phyloP scores from a whole-genome alignment of 2,329 filamentous ascomycete genomes.

The Xylaria sp. region DNA sequence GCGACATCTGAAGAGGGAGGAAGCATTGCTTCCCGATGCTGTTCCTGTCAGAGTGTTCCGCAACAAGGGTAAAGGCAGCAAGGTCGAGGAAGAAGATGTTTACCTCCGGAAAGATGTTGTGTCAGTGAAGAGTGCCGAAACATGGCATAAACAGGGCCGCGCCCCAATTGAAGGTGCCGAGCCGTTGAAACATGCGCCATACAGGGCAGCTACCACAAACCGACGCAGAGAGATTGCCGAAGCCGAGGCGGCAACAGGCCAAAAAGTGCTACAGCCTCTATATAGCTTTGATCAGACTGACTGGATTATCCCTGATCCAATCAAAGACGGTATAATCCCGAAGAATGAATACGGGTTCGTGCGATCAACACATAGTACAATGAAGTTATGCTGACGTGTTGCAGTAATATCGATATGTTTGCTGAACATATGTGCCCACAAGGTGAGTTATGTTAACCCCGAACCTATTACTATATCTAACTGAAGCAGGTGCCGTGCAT shows the following conservation, averaged over 20 bases:
- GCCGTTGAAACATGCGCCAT: conserved; percentile 85
- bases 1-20: conserved; percentile 87
- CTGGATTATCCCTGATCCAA: conserved; percentile 91
- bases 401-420: conserved; percentile 87
- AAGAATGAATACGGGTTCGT: conserved; percentile 82
- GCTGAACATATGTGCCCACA: conserved; percentile 88
- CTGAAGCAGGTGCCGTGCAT: conserved; percentile 71
- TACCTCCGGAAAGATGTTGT: conserved; percentile 81
- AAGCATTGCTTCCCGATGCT: conserved; percentile 76
- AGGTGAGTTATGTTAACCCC: conserved; percentile 39
- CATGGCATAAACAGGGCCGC: conserved; percentile 96
- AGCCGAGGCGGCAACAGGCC: conserved; percentile 76
- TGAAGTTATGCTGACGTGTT: conserved; percentile 4
- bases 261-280: conserved; percentile 84
- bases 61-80: conserved; percentile 74
- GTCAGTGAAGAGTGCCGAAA: conserved; percentile 87
- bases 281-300: conserved; percentile 87
- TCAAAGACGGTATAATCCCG: conserved; percentile 82
- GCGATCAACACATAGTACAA: background rate
- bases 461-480: conserved; percentile 16
- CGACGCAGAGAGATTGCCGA: conserved; percentile 89
- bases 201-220: conserved; percentile 87
- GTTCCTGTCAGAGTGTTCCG: conserved; percentile 76
- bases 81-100: conserved; percentile 77
- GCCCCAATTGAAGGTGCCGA: conserved; percentile 71